phyloP scores from a whole-genome alignment of 2,329 filamentous ascomycete genomes.

The Alternaria arborescens region DNA sequence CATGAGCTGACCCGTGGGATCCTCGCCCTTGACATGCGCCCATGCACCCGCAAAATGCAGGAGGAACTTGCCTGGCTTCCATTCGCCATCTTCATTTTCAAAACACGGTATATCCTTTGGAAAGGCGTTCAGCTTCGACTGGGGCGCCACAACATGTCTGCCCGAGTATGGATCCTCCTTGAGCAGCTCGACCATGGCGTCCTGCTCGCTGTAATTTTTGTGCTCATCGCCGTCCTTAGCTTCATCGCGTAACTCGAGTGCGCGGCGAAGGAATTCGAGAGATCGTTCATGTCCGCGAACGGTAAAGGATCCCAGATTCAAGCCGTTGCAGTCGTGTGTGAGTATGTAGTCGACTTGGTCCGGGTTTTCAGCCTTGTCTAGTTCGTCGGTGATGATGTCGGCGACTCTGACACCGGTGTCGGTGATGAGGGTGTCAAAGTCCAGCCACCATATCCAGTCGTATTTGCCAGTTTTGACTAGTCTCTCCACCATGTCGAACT shows the following conservation, averaged over 20 bases:
- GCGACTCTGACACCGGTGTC: conserved; percentile 49
- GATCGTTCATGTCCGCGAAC: conserved; percentile 48
- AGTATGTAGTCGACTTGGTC: conserved; percentile 50
- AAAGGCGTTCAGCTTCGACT: conserved; percentile 53
- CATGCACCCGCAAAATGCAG: conserved; percentile 56
- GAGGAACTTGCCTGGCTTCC: conserved; percentile 49
- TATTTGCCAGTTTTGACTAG: conserved; percentile 45
- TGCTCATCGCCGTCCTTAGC: conserved; percentile 30
- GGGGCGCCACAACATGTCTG: conserved; percentile 44
- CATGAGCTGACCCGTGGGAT: conserved; percentile 52
- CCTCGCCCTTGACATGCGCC: conserved; percentile 51
- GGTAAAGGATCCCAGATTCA: conserved; percentile 53
- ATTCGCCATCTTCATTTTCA: conserved; percentile 40
- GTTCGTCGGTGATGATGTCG: conserved; percentile 47
- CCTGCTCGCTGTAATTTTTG: conserved; percentile 48
- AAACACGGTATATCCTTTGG: conserved; percentile 52
- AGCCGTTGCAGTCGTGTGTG: conserved; percentile 52
- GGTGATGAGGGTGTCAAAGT: conserved; percentile 54
- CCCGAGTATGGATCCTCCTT: conserved; percentile 32
- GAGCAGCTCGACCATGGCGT: conserved; percentile 48
- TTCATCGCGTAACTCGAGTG: conserved; percentile 37
- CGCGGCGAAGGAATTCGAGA: conserved; percentile 45
- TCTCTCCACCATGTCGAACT: conserved; percentile 51
- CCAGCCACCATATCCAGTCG: conserved; percentile 56
- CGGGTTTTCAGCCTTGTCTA: conserved; percentile 40